Evolutionary conservation across 1,284 basidiomycete species (phyloP).

Genomic region (Farysia itapuensis): DNA sequence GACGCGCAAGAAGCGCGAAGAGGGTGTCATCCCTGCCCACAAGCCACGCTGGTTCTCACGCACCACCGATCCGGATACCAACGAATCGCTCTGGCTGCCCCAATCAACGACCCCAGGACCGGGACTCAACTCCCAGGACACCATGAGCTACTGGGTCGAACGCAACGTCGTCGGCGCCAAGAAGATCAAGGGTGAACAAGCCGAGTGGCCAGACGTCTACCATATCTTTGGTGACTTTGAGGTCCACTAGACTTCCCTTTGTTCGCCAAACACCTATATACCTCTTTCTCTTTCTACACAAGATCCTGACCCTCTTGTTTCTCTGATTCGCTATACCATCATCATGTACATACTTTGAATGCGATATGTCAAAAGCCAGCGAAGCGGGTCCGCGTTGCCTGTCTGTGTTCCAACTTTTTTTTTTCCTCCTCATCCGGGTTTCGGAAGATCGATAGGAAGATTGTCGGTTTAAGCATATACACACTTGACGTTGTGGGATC

Average conservation of each 20-base stretch:
- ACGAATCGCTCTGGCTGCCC: slow-evolving; percentile 51
- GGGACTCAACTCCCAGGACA: slow-evolving; percentile 8
- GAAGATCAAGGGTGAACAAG: slow-evolving; percentile 18
- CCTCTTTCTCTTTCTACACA: too few relatives aligned
- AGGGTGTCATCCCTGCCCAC: slow-evolving; percentile 73
- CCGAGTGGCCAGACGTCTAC: slow-evolving; percentile 33
- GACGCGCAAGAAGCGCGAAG: slow-evolving; percentile 76
- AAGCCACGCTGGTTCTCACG: slow-evolving; percentile 67
- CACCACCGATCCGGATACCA: slow-evolving; percentile 47
- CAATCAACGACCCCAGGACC: slow-evolving; percentile 1
- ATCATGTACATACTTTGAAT: too few relatives aligned
- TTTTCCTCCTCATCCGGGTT: too few relatives aligned
- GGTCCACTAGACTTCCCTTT: slow-evolving; percentile 11
- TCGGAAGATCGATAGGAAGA: too few relatives aligned
- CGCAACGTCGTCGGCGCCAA: slow-evolving; percentile 29
- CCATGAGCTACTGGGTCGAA: slow-evolving; percentile 47
- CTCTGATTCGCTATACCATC: too few relatives aligned
- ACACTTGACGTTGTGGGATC: too few relatives aligned
- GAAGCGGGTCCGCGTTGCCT: too few relatives aligned
- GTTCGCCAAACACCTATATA: too few relatives aligned
- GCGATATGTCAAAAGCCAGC: too few relatives aligned
- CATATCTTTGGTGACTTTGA: slow-evolving; percentile 54
- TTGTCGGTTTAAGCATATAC: too few relatives aligned
- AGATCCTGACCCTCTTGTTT: too few relatives aligned
- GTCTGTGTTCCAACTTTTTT: too few relatives aligned